These are phyloP conservation scores for Pleomassaria siparia DNA, from an alignment of 2,329 filamentous ascomycete species.

Conservation along the genomic window DNA sequence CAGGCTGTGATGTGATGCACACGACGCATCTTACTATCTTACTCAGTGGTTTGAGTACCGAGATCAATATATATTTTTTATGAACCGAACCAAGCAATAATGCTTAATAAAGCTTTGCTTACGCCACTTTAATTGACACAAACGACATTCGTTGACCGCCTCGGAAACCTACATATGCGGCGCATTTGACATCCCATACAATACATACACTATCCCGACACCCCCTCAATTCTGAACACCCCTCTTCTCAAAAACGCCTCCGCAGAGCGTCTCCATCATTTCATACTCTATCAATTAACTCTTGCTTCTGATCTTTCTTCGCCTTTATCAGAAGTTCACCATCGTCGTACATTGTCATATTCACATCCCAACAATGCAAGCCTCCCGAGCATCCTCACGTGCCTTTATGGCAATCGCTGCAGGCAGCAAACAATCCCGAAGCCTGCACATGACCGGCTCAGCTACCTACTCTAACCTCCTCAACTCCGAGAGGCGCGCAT, in stretches of 20 bases:
- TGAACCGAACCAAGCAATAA: constrained; percentile 4
- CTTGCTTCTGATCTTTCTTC: constrained; percentile 1
- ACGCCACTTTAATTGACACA: constrained; percentile 3
- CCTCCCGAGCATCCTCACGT: constrained; percentile 46
- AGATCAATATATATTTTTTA: background rate
- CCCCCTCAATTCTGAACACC: background rate
- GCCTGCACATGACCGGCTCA: constrained; percentile 62
- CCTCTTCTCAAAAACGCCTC: constrained; percentile 6
- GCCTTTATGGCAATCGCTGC: constrained; percentile 45
- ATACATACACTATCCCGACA: background rate
- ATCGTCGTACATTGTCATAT: background rate
- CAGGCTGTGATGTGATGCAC: constrained; percentile 6
- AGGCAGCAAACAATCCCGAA: constrained; percentile 46
- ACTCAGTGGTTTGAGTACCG: constrained; percentile 1
- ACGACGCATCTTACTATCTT: constrained; percentile 3
- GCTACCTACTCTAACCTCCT: constrained; percentile 56
- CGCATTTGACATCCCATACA: constrained; percentile 4
- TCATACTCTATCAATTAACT: constrained; percentile 9
- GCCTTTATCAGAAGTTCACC: constrained; percentile 4
- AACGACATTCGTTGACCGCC: constrained; percentile 14
- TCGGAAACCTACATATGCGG: constrained; percentile 7
- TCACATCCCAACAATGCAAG: constrained; percentile 39
- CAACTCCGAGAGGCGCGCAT: constrained; percentile 53
- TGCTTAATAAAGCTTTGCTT: constrained; percentile 7
- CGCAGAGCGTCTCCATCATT: constrained; percentile 4